These are phyloP conservation scores for Pharnaceum exiguum DNA, from an alignment of 148 eudicot genomes.

Conservation along the genomic window DNA sequence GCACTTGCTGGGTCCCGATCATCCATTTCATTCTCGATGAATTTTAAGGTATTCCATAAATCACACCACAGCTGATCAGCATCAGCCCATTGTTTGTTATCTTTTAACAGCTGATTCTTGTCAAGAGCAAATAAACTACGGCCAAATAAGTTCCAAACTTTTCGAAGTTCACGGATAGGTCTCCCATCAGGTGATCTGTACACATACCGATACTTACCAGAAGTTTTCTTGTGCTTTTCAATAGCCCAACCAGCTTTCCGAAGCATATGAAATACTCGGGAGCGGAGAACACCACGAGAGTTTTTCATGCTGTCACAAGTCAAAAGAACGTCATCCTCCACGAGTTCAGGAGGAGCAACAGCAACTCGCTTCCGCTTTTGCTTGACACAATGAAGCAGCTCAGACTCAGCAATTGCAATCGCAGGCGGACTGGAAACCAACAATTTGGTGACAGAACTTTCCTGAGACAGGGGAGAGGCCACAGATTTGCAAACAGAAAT, in stretches of 20 bases:
- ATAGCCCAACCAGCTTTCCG: conserved; percentile 70
- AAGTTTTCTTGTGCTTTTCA: conserved; percentile 58
- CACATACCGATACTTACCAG: conserved; percentile 47
- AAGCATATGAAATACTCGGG: conserved; percentile 49
- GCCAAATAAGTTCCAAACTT: conserved; percentile 77
- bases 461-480: conserved; percentile 75
- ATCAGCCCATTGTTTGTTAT: conserved; percentile 52
- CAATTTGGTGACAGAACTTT: conserved; percentile 64
- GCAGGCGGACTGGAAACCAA: conserved; percentile 28
- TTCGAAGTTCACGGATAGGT: conserved; percentile 62
- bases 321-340: conserved; percentile 33
- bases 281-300: conserved; percentile 67
- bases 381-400: conserved; percentile 20
- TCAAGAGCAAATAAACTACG: conserved; percentile 42
- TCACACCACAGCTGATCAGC: conserved; percentile 53
- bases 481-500: conserved; percentile 38
- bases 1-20: conserved; percentile 35
- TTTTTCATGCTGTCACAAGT: conserved; percentile 39
- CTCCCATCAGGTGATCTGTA: conserved; percentile 67
- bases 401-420: conserved; percentile 23
- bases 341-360: conserved; percentile 31
- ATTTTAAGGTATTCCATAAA: conserved; percentile 36
- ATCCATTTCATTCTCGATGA: conserved; percentile 48
- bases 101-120: conserved; percentile 19
- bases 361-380: conserved; percentile 34